A percentile compares a stretch with the other conserved stretches of the same genome.
These are phyloP conservation scores for Aspergillus affinis DNA, from an alignment of 495 filamentous ascomycete genomes.

Conservation along the genomic window DNA sequence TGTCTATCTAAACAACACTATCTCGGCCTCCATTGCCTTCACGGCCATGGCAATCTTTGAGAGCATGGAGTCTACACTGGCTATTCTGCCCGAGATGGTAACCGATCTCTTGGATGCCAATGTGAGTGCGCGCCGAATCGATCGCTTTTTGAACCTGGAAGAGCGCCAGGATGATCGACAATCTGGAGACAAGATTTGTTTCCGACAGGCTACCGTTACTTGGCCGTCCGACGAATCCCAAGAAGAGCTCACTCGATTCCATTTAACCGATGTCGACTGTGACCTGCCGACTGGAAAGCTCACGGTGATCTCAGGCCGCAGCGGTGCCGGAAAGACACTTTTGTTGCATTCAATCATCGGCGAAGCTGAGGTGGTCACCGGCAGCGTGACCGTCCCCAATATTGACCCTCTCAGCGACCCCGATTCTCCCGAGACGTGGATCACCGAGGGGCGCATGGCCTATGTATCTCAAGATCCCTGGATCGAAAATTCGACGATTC, in stretches of 20 bases:
- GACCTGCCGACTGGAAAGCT: constrained; percentile 66
- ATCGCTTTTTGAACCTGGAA: constrained; percentile 59
- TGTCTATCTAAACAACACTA: constrained; percentile 50
- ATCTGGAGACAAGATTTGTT: constrained; percentile 47
- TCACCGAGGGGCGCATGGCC: constrained; percentile 62
- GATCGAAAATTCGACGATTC: constrained; percentile 81
- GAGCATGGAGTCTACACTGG: constrained; percentile 59
- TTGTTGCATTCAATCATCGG: constrained; percentile 62
- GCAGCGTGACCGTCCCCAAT: constrained; percentile 48
- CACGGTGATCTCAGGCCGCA: constrained; percentile 60
- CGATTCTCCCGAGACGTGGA: constrained; percentile 29
- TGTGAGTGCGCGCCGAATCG: constrained; percentile 63
- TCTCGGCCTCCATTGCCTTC: constrained; percentile 69
- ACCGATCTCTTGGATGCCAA: constrained; percentile 60
- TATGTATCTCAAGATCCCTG: constrained; percentile 83
- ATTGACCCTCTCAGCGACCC: constrained; percentile 16
- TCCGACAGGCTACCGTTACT: constrained; percentile 62
- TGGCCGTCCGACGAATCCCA: constrained; percentile 59
- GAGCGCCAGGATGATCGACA: constrained; percentile 54
- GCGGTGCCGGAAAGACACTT: constrained; percentile 64
- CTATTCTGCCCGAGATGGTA: constrained; percentile 64
- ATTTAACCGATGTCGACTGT: constrained; percentile 61
- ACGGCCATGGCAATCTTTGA: constrained; percentile 68
- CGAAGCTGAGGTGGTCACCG: constrained; percentile 53
- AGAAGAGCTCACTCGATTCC: constrained; percentile 48